phyloP scores from a whole-genome alignment of 2,329 filamentous ascomycete species.

The Colletotrichum theobromicola region DNA sequence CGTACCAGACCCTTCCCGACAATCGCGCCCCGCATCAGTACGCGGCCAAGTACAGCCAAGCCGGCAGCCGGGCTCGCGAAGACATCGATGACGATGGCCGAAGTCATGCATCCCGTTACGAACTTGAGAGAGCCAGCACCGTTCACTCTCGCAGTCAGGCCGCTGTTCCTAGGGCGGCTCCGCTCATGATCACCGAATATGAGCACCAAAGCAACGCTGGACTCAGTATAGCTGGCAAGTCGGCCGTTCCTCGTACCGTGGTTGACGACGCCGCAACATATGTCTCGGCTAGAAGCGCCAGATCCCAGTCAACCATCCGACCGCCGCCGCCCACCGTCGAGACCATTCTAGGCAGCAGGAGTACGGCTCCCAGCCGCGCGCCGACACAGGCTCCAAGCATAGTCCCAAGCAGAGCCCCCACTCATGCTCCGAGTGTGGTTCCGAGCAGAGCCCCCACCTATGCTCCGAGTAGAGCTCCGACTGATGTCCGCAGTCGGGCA shows the following conservation, averaged over 20 bases:
- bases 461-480: neutral
- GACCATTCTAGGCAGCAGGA: slow-evolving; percentile 33
- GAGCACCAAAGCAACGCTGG: slow-evolving; percentile 47
- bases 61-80: slow-evolving; percentile 31
- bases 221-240: slow-evolving; percentile 36
- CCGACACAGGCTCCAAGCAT: slow-evolving; percentile 9
- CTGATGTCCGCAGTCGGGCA: neutral
- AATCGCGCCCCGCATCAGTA: slow-evolving; percentile 40
- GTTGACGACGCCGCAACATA: slow-evolving; percentile 45
- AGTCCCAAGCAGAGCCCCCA: neutral
- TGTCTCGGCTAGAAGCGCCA: slow-evolving; percentile 47
- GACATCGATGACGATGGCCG: slow-evolving; percentile 45
- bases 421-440: neutral
- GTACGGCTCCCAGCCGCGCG: slow-evolving; percentile 33
- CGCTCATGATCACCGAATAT: slow-evolving; percentile 44
- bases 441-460: neutral
- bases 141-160: slow-evolving; percentile 48
- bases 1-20: slow-evolving; percentile 32
- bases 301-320: slow-evolving; percentile 39
- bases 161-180: slow-evolving; percentile 33
- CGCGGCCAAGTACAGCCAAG: slow-evolving; percentile 40
- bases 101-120: slow-evolving; percentile 43
- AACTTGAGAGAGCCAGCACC: slow-evolving; percentile 32
- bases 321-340: slow-evolving; percentile 29
- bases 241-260: neutral